A percentile compares a stretch with the other conserved stretches of the same genome.
Evolutionary conservation across 2,329 filamentous ascomycete genomes (phyloP).

Genomic region (Claviceps citrina): DNA sequence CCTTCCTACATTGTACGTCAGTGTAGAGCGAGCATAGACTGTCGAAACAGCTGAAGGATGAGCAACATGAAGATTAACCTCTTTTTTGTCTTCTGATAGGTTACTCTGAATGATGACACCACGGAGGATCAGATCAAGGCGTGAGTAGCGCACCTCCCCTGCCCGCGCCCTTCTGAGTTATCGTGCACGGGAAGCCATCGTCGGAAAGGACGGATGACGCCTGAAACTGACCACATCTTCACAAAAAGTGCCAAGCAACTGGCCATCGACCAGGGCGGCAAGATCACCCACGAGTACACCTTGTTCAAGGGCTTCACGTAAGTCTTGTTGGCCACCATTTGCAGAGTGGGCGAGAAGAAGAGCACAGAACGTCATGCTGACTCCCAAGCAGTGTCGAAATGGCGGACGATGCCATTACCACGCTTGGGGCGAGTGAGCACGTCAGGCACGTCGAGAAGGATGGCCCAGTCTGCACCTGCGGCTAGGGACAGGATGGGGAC

Average conservation of each 20-base stretch:
- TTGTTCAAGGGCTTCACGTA: conserved; percentile 92
- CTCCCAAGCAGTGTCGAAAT: conserved; percentile 55
- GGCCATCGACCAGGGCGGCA: conserved; percentile 60
- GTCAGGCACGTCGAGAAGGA: conserved; percentile 65
- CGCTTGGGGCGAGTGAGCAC: conserved; percentile 53
- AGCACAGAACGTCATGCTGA: no score
- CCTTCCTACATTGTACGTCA: conserved; percentile 37
- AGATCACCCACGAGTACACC: conserved; percentile 69
- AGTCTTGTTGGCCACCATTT: conserved; percentile 19
- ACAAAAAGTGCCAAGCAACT: conserved; percentile 70
- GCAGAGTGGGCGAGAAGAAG: background rate
- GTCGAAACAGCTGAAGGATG: no score
- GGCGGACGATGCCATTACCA: conserved; percentile 47
- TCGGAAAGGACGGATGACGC: no score
- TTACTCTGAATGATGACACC: conserved; percentile 63
- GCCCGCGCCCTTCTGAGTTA: no score
- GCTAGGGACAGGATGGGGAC: no score
- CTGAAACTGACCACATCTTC: no score
- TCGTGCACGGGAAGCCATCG: no score
- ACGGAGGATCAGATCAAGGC: conserved; percentile 49
- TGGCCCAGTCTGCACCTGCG: conserved; percentile 51
- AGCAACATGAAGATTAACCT: background rate
- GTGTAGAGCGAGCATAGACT: background rate
- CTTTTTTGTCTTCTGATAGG: conserved; percentile 32
- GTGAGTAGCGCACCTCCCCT: no score